Evolutionary conservation across 2,329 filamentous ascomycete species (phyloP).

Genomic region (Gremmenia infestans): DNA sequence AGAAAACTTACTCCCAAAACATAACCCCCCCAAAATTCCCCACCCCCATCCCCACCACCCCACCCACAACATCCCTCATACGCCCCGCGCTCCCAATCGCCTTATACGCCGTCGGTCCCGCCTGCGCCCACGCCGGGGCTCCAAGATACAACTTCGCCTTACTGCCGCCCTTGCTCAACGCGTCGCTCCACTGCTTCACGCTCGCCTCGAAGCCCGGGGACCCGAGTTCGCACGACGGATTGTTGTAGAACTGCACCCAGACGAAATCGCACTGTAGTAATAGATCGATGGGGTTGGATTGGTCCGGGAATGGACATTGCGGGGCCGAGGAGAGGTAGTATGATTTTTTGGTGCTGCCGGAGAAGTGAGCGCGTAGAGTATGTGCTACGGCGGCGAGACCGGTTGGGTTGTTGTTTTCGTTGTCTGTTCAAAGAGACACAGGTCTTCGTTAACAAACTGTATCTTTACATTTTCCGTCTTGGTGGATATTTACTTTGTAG

Average conservation of each 20-base stretch:
- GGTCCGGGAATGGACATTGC: conserved; percentile 37
- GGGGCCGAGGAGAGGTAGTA: conserved; percentile 38
- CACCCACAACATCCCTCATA: conserved; percentile 28
- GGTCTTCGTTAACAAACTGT: no score
- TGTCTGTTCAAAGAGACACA: conserved; percentile 22
- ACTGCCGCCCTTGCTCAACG: conserved; percentile 11
- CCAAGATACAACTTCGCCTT: conserved; percentile 33
- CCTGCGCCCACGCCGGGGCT: conserved; percentile 29
- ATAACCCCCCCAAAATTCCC: conserved; percentile 36
- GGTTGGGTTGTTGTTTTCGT: conserved; percentile 28
- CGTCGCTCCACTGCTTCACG: conserved; percentile 32
- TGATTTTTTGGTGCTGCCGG: conserved; percentile 14
- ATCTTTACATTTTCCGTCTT: background rate
- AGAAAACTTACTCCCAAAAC: conserved; percentile 32
- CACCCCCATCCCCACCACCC: conserved; percentile 26
- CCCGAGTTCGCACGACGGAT: conserved; percentile 32
- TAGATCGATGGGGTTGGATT: conserved; percentile 29
- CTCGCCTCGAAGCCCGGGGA: conserved; percentile 23
- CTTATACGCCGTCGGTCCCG: conserved; percentile 31
- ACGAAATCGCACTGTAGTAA: conserved; percentile 35
- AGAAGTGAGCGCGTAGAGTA: conserved; percentile 27
- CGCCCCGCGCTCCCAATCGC: conserved; percentile 19
- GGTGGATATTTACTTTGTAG: background rate
- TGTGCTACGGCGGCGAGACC: conserved; percentile 30
- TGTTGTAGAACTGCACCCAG: conserved; percentile 41